Conservation (phyloP, 1,284 basidiomycete genomes). For the Trichosporon asahii region DNA sequence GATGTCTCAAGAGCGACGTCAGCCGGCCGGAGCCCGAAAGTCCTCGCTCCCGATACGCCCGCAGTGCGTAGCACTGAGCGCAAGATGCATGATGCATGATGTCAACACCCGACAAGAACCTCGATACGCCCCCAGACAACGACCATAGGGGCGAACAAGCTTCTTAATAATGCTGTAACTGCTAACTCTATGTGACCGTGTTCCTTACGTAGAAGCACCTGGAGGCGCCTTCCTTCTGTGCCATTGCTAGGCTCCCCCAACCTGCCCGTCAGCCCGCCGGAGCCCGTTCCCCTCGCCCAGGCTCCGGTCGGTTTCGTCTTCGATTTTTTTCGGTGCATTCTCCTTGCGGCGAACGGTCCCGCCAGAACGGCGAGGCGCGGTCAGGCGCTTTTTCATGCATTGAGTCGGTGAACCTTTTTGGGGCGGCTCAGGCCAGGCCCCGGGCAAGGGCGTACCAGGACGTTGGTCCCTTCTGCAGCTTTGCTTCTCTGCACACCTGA, state of each 20-base stretch:
- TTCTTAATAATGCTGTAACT: conserved; percentile 4
- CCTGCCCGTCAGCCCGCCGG: too few relatives aligned
- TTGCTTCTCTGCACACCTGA: background rate
- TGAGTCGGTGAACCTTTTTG: conserved; percentile 1
- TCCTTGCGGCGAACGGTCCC: background rate
- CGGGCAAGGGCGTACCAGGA: background rate
- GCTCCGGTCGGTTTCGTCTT: background rate
- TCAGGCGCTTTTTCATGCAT: background rate
- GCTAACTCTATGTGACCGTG: conserved; percentile 1
- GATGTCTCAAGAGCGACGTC: background rate
- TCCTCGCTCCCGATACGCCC: background rate
- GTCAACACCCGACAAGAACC: background rate
- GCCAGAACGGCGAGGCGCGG: background rate
- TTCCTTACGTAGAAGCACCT: background rate
- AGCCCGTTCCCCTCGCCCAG: too few relatives aligned
- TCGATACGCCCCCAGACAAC: background rate
- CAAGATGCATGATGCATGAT: background rate
- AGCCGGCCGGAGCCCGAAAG: background rate
- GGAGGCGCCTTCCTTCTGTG: too few relatives aligned
- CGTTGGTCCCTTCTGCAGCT: background rate
- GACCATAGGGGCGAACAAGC: background rate
- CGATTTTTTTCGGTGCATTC: background rate
- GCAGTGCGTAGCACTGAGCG: background rate
- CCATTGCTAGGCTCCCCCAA: too few relatives aligned
- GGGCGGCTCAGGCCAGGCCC: background rate